Evolutionary conservation across 2,329 filamentous ascomycete genomes (phyloP).

Genomic region (Epichloe gansuensis): DNA sequence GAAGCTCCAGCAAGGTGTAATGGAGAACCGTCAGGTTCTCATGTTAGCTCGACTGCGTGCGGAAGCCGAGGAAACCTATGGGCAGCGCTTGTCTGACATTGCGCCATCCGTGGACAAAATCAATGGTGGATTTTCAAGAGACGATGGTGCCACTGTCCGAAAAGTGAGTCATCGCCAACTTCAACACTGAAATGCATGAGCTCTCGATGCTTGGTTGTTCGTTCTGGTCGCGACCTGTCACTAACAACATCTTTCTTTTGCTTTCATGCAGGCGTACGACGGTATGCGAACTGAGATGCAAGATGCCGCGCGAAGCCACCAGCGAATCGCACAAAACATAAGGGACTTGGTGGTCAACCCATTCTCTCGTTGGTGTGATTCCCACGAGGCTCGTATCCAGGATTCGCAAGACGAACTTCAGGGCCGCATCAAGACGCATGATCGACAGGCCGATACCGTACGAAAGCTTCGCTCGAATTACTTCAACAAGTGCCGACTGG

Average conservation of each 20-base stretch:
- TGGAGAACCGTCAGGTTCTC: conserved; percentile 89
- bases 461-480: conserved; percentile 92
- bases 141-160: conserved; percentile 90
- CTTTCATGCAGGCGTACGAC: conserved; percentile 63
- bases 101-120: conserved; percentile 71
- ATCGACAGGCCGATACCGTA: conserved; percentile 78
- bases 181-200: neutral
- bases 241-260: conserved; percentile 8
- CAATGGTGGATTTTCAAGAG: conserved; percentile 69
- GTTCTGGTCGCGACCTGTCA: neutral
- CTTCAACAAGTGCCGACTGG: conserved; percentile 95
- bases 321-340: conserved; percentile 92
- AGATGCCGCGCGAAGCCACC: conserved; percentile 78
- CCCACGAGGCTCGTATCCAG: conserved; percentile 81
- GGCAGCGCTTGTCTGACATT: conserved; percentile 69
- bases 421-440: conserved; percentile 78
- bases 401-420: conserved; percentile 94
- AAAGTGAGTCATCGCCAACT: conserved; percentile 48
- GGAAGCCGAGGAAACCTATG: conserved; percentile 87
- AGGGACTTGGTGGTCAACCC: conserved; percentile 90
- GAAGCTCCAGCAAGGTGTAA: conserved; percentile 91
- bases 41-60: conserved; percentile 88
- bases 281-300: conserved; percentile 88
- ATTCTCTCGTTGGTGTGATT: conserved; percentile 91
- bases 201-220: neutral